phyloP scores from a whole-genome alignment of 352 stramenopile species.

The Phytophthora sp. region DNA sequence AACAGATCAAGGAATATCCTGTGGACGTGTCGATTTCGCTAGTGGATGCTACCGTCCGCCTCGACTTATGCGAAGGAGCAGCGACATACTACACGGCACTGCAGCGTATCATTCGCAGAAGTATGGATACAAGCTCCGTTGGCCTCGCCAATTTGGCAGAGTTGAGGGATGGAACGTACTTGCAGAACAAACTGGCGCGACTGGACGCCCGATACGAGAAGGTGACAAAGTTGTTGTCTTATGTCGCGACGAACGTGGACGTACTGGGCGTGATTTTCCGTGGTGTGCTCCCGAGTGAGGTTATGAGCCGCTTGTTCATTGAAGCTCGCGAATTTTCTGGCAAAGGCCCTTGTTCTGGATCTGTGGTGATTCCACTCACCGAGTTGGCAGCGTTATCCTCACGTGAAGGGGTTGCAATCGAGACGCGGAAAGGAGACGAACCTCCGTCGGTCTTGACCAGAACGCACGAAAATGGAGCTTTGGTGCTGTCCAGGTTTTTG shows the following conservation, averaged over 20 bases:
- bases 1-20: slow-evolving; percentile 69
- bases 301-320: slow-evolving; percentile 58
- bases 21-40: slow-evolving; percentile 77
- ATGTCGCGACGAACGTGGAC: slow-evolving; percentile 68
- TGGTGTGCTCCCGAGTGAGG: slow-evolving; percentile 57
- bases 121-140: slow-evolving; percentile 69
- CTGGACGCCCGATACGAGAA: slow-evolving; percentile 68
- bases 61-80: slow-evolving; percentile 66
- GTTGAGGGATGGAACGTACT: slow-evolving; percentile 62
- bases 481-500: slow-evolving; percentile 69
- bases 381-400: slow-evolving; percentile 44
- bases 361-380: slow-evolving; percentile 64
- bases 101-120: slow-evolving; percentile 71
- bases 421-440: slow-evolving; percentile 1
- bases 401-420: slow-evolving; percentile 22
- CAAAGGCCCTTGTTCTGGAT: slow-evolving; percentile 69
- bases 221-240: slow-evolving; percentile 54
- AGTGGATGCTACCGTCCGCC: slow-evolving; percentile 62
- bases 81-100: slow-evolving; percentile 62
- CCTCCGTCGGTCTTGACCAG: slow-evolving; percentile 18
- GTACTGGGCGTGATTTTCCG: slow-evolving; percentile 66
- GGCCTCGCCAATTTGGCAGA: slow-evolving; percentile 59
- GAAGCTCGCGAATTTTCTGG: slow-evolving; percentile 64
- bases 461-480: slow-evolving; percentile 61
- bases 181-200: slow-evolving; percentile 56